Base-by-base conservation (phyloP, 1,284 basidiomycete species). In the Cronartium quercuum region DNA sequence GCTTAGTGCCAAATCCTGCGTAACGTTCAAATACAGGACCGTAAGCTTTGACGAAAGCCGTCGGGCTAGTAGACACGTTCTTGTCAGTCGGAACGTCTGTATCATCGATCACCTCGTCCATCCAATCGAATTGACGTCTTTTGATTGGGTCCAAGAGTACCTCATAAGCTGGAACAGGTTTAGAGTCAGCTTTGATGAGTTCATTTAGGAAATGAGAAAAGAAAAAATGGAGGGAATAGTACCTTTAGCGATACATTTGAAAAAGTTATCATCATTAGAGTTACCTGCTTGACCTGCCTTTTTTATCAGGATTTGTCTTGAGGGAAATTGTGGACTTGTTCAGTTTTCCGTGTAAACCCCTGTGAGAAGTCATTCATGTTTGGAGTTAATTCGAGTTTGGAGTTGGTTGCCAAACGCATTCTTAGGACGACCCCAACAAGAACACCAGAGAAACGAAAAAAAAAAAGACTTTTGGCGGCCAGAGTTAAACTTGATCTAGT, bases 291-390 rank as follows among this genome's bases (percentile, higher is more conserved):
- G 80, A 61, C 88, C 88, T 13, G 92, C 94, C 83, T n/a, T 98
- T 98, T 85, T 98, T 98, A 85, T 98, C 95, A 0, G 95, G 95
- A 84, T 98, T n/a, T n/a, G n/a, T n/a, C n/a, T n/a, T n/a, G n/a
- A n/a, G n/a, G n/a, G n/a, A n/a, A n/a, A n/a, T n/a, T n/a, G n/a
- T n/a, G n/a, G n/a, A n/a, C n/a, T n/a, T n/a, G n/a, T n/a, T n/a
- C n/a, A n/a, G n/a, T n/a, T n/a, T n/a, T n/a, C n/a, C n/a, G n/a
- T n/a, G n/a, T n/a, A n/a, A n/a, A n/a, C n/a, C n/a, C n/a, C n/a
- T n/a, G n/a, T n/a, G n/a, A n/a, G n/a, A n/a, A n/a, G n/a, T n/a
- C n/a, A n/a, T n/a, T n/a, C n/a, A n/a, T n/a, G n/a, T n/a, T n/a
- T n/a, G n/a, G n/a, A n/a, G n/a, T n/a, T n/a, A n/a, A n/a, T n/a